These are phyloP conservation scores for grape (Vitis vinifera) DNA, from an alignment of 164 flowering plant species.

Conservation along the genomic window ASM3070453v1 NC_081813.1:3863501-3864000, in stretches of 20 bases:
- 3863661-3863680: conserved; percentile 37
- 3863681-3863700: conserved; percentile 26
- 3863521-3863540: conserved; percentile 81
- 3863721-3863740: conserved; percentile 7
- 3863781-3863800: conserved; percentile 8
- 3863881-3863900: conserved; percentile 17
- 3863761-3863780: conserved; percentile 23
- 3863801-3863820: conserved; percentile 11
- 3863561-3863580: conserved; percentile 78
- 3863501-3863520: conserved; percentile 33
- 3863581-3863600: conserved; percentile 83
- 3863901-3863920: conserved; percentile 12
- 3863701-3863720: conserved; percentile 38
- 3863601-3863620: conserved; percentile 60
- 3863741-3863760: conserved; percentile 32
- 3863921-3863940: conserved; percentile 4
- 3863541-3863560: conserved; percentile 94
- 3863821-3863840: not conserved
- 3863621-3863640: conserved; percentile 29
- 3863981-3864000: too few relatives aligned
- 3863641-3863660: conserved; percentile 21
- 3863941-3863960: conserved; percentile 3
- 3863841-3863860: not conserved
- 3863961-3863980: too few relatives aligned
- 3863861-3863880: conserved; percentile 6